Percentiles rank a stretch among this genome's conserved stretches.
Conservation (phyloP, 2,329 filamentous ascomycete genomes). For the Myriosclerotinia curreyana region DNA sequence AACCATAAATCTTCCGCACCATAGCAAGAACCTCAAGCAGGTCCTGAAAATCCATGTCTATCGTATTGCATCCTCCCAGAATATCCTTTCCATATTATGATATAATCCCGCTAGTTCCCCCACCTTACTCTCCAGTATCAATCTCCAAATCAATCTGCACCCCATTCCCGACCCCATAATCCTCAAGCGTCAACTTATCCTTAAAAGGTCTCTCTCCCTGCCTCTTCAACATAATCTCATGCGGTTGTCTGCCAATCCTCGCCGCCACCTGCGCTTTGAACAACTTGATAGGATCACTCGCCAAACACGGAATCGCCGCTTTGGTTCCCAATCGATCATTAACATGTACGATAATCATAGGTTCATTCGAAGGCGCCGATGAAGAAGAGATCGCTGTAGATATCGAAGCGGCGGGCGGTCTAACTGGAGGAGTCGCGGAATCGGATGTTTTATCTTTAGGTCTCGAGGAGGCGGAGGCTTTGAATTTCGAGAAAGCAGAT, state of each 20-base stretch:
- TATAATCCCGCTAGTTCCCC: too few relatives aligned
- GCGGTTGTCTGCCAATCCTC: constrained; percentile 80
- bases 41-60: neutral
- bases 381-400: constrained; percentile 23
- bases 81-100: neutral
- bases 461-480: constrained; percentile 11
- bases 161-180: constrained; percentile 92
- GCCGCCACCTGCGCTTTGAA: constrained; percentile 92
- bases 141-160: constrained; percentile 50
- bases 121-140: constrained; percentile 39
- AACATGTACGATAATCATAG: constrained; percentile 91
- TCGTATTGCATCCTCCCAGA: too few relatives aligned
- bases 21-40: neutral
- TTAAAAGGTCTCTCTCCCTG: constrained; percentile 94
- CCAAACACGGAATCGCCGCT: constrained; percentile 84
- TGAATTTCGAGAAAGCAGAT: constrained; percentile 17
- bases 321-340: constrained; percentile 98
- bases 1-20: neutral
- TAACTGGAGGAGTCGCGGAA: constrained; percentile 28
- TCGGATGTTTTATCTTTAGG: neutral
- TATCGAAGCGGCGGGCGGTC: constrained; percentile 28
- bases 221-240: constrained; percentile 87
- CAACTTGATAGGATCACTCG: constrained; percentile 76
- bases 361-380: constrained; percentile 49
- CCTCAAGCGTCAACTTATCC: constrained; percentile 79